Evolutionary conservation across 2,329 filamentous ascomycete species (phyloP), one percentile per base, ranked within the genome.

Genomic region (Aureobasidium sp.): DNA sequence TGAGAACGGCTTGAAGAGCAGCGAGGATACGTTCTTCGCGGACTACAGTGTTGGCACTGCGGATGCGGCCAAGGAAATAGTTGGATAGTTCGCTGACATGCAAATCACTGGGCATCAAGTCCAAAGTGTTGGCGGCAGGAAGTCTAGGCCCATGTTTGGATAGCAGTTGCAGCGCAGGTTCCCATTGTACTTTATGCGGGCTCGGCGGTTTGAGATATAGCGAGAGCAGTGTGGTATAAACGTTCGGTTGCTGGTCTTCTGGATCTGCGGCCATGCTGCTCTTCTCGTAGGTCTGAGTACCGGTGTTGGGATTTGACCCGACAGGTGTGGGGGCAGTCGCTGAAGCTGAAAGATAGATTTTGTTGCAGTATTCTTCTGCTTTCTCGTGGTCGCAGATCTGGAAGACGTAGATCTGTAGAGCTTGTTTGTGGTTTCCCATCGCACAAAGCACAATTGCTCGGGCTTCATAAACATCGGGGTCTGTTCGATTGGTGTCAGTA

Each of bases 331-430:
- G 26, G 13, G 50, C 17, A 62, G 59, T 43, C 6, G 44, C 52
- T 41, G 47, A 47, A 6, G 48, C 20, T 5, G 61, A 47, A 64
- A 88, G 82, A 75, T 96, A 88, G 63, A 92, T 84, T 65, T 86
- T 87, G 75, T 97, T 97, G 78, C 94, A 97, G 76, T 99, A 96
- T 87, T 96, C 91, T 82, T 99, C 94, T 36, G 94, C 94, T 75
- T 96, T 97, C 13, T 78, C 79, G 65, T 90, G 93, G 73, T 96
- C 88, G 67, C 89, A 79, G 73, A 99, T 84, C 73, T 93, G 94
- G 77, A 97, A 99, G 32, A 97, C 93, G 72, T 96, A 99, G 59
- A 99, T 96, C 72, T 94, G 89, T n/a, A 99, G 78, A 0, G 94
- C 94, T 75, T 97, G 92, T 71, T 91, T 92, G 76, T 99, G 92